A percentile compares a stretch with the other conserved stretches of the same genome.
Conservation (phyloP, 2,329 filamentous ascomycete genomes). For the Ambrosiella xylebori region DNA sequence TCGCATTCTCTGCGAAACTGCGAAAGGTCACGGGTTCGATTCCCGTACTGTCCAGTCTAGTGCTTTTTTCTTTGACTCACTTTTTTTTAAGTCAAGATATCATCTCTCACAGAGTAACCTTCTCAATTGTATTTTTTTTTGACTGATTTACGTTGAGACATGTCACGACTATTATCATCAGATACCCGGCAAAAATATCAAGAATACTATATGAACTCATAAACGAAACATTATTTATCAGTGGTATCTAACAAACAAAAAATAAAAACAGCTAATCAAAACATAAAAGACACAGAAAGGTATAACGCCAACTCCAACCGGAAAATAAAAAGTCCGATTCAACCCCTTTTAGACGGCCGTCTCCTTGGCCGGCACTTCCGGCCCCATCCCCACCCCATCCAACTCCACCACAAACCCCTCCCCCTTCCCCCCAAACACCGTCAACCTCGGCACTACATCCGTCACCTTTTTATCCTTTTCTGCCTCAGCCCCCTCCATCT, state of each 20-base stretch:
- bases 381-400: not conserved
- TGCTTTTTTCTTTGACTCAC: not conserved
- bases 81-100: not conserved
- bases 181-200: not conserved
- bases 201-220: not conserved
- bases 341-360: not conserved
- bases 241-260: not conserved
- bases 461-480: not conserved
- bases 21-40: slow-evolving; percentile 13
- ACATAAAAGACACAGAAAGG: not conserved
- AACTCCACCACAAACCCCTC: not conserved
- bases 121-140: not conserved
- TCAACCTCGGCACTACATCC: not conserved
- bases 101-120: not conserved
- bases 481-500: not conserved
- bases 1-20: slow-evolving; percentile 9
- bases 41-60: slow-evolving; percentile 10
- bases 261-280: not conserved
- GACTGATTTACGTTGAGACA: not conserved
- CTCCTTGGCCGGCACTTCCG: not conserved
- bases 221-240: not conserved
- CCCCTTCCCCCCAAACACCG: not conserved
- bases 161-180: not conserved
- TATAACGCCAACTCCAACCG: not conserved
- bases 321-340: not conserved